Evolutionary conservation across 2,329 filamentous ascomycete species (phyloP).

Genomic region (Fonsecaea nubica): DNA sequence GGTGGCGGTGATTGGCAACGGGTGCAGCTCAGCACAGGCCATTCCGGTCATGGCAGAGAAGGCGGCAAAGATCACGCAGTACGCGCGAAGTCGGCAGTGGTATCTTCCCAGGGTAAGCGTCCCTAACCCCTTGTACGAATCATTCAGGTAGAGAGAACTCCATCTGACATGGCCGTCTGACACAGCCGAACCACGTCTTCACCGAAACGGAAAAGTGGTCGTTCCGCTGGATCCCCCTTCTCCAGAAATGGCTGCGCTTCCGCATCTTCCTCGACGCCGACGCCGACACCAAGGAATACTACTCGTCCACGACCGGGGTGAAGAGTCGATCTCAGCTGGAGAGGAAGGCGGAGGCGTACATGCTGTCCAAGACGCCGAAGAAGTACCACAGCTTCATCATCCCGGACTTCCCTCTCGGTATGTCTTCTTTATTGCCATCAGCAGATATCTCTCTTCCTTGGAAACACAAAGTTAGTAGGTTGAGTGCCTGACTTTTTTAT

Average conservation of each 20-base stretch:
- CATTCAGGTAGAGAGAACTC: neutral
- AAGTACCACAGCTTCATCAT: conserved; percentile 67
- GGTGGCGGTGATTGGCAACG: conserved; percentile 64
- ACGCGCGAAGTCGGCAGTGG: conserved; percentile 10
- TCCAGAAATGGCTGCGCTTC: conserved; percentile 17
- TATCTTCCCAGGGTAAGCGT: conserved; percentile 36
- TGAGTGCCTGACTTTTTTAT: no score
- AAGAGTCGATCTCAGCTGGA: conserved; percentile 13
- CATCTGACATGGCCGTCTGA: neutral
- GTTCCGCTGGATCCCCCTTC: conserved; percentile 44
- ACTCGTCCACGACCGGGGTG: conserved; percentile 44
- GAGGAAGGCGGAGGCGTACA: conserved; percentile 42
- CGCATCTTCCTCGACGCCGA: conserved; percentile 36
- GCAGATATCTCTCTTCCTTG: no score
- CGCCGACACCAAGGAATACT: conserved; percentile 50
- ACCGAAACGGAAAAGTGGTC: conserved; percentile 55
- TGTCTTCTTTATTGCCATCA: no score
- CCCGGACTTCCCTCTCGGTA: conserved; percentile 64
- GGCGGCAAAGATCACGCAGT: conserved; percentile 6
- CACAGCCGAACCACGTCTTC: conserved; percentile 40
- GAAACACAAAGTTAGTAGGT: no score
- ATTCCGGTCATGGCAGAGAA: conserved; percentile 49
- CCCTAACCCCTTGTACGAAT: neutral
- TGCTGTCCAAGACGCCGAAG: conserved; percentile 59
- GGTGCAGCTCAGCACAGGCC: conserved; percentile 65